These are phyloP conservation scores for Panicum hallii DNA, from an alignment of 202 grass and related monocot species.

Conservation along the genomic window DNA sequence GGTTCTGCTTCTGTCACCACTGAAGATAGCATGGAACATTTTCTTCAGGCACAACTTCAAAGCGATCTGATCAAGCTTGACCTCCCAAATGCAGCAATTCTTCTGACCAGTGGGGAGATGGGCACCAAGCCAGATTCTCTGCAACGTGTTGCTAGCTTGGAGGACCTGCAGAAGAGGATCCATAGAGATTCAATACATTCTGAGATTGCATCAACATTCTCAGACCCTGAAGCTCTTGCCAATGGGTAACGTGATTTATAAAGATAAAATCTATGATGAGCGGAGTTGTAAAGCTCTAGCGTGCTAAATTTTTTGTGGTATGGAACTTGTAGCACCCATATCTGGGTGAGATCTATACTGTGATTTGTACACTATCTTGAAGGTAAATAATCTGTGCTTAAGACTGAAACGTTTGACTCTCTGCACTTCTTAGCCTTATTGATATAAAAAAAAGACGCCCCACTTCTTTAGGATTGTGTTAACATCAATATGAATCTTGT, in stretches of 20 bases:
- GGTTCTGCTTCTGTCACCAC: conserved; percentile 39
- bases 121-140: conserved; percentile 33
- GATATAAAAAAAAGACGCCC: too few species aligned
- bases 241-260: not conserved
- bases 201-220: conserved; percentile 20
- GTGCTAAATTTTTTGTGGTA: conserved; percentile 24
- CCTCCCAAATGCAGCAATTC: conserved; percentile 25
- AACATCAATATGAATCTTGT: too few species aligned
- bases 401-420: not conserved
- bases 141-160: conserved; percentile 67
- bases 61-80: conserved; percentile 24
- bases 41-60: conserved; percentile 45
- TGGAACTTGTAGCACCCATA: conserved; percentile 5
- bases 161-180: conserved; percentile 77
- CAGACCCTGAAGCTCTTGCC: conserved; percentile 32
- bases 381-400: conserved; percentile 27
- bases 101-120: conserved; percentile 34
- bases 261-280: not conserved
- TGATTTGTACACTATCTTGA: conserved; percentile 25
- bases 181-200: conserved; percentile 37
- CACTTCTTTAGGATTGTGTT: too few species aligned
- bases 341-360: conserved; percentile 13
- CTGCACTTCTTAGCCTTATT: not conserved
- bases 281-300: not conserved
- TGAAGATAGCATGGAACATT: conserved; percentile 44